phyloP scores from a whole-genome alignment of 73 alveolate species.

The Paramecium octaurelia region DNA sequence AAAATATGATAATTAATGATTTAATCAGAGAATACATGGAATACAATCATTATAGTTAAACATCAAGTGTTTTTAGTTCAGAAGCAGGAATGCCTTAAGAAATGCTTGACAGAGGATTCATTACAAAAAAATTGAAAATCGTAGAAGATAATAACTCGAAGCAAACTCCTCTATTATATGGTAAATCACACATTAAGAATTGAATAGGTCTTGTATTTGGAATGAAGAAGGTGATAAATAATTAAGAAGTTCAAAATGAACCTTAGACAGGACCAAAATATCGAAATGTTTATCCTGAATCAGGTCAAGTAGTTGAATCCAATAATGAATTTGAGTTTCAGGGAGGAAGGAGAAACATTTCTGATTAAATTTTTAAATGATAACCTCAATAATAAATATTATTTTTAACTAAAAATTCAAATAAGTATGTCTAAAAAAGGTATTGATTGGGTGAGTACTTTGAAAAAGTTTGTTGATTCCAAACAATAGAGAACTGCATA shows the following conservation, averaged over 20 bases:
- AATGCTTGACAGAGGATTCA: slow-evolving; percentile 86
- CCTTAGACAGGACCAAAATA: slow-evolving; percentile 18
- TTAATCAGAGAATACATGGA: slow-evolving; percentile 94
- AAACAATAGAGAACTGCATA: slow-evolving; percentile 62
- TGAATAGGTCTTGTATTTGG: slow-evolving; percentile 70
- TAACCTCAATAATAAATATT: not conserved
- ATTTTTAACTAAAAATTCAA: not conserved
- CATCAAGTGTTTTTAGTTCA: slow-evolving; percentile 82
- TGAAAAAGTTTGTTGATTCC: slow-evolving; percentile 52
- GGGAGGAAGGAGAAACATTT: slow-evolving; percentile 34
- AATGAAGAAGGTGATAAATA: slow-evolving; percentile 47
- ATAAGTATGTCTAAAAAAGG: not conserved
- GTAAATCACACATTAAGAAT: not conserved
- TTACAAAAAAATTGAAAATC: slow-evolving; percentile 84
- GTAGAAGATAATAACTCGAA: slow-evolving; percentile 71
- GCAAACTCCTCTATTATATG: slow-evolving; percentile 86
- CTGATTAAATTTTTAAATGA: slow-evolving; percentile 36
- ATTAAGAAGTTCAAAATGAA: not conserved
- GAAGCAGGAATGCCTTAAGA: slow-evolving; percentile 95
- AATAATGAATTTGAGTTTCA: slow-evolving; percentile 37
- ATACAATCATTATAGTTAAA: slow-evolving; percentile 84
- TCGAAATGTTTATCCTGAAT: slow-evolving; percentile 11
- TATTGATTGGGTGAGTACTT: slow-evolving; percentile 52
- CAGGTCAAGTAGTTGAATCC: slow-evolving; percentile 2
- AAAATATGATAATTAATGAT: slow-evolving; percentile 92